phyloP scores from a whole-genome alignment of 148 eudicot genomes.

The Diospyros lotus region DNA sequence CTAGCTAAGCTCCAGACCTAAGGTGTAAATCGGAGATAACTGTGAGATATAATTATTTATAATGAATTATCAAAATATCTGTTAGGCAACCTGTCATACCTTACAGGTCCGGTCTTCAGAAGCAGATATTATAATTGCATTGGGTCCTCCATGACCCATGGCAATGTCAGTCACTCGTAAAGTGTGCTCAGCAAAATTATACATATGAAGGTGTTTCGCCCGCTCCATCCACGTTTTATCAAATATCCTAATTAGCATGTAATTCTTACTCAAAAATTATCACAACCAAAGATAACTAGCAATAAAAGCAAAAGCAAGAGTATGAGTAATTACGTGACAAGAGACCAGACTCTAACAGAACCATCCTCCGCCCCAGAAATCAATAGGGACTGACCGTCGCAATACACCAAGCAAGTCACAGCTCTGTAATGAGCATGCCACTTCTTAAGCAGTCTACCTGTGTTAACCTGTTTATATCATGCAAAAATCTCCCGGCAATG shows the following conservation, averaged over 20 bases:
- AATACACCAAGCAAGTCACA: conserved; percentile 62
- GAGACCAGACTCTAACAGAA: conserved; percentile 79
- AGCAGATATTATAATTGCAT: conserved; percentile 77
- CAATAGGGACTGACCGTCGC: conserved; percentile 70
- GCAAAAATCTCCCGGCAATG: not conserved
- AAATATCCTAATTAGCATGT: conserved; percentile 53
- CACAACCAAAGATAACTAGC: not conserved
- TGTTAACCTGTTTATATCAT: conserved; percentile 49
- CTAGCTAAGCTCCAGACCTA: conserved; percentile 82
- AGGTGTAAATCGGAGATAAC: not conserved
- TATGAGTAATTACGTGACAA: conserved; percentile 44
- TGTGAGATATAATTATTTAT: not conserved
- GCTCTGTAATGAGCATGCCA: conserved; percentile 92
- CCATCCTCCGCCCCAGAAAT: conserved; percentile 95
- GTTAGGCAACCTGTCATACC: conserved; percentile 26
- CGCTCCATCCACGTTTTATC: conserved; percentile 52
- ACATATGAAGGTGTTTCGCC: conserved; percentile 52
- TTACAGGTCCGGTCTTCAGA: conserved; percentile 94
- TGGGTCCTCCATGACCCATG: conserved; percentile 77
- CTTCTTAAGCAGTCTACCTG: conserved; percentile 76
- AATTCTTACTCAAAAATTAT: not conserved
- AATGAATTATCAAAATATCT: not conserved
- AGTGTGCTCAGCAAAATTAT: conserved; percentile 76
- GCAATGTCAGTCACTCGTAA: conserved; percentile 67
- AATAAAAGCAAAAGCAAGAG: conserved; percentile 3